Base-by-base conservation (phyloP, 129 eudicot species). In the Artemisia tridentata region DNA sequence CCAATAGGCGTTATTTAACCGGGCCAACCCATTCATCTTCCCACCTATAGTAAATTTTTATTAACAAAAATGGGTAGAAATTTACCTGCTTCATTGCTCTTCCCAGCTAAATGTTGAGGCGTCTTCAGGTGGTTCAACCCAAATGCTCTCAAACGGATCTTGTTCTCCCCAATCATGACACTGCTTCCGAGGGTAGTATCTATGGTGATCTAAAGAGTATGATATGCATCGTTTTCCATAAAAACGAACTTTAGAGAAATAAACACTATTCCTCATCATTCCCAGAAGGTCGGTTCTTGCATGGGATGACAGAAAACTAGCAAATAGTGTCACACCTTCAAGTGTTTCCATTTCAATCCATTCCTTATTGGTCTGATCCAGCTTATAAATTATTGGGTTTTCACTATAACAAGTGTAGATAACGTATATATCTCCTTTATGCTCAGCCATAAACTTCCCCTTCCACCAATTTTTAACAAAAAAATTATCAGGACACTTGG, bases 131-230 rank as follows among this genome's bases (percentile, higher is more conserved):
- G 96, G 92, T 73, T 91, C 97, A 19, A 91, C 81, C 97, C 97
- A 91, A 34, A 91, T 85, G 79, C 90, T 85, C 84, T 88, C 96
- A 55, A 88, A 91, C n/a, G 97, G 97, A 75, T 91, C 88, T 77
- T 88, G 96, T 79, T 91, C 96, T 27, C 97, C 96, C 97, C 97
- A 91, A 52, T 88, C 97, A 76, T 88, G 90, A 59, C 86, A 84
- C 85, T 91, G 90, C 77, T 88, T 91, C 11, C 90, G 75, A 0
- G 97, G 97, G 72, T 84, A 88, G 56, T 91, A 91, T 81, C 97
- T 84, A 55, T 58, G 63, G 19, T 86, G 80, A 54, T 81, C 88
- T 31, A 91, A 79, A 46, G 97, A 91, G 81, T 88, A 91, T 7
- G 96, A 88, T 59, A 91, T 77, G 65, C 97, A 91, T 3, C 96